Percentiles rank a stretch among this genome's conserved stretches.
phyloP scores from a whole-genome alignment of 768 basidiomycete genomes.

The Megacollybia marginata region DNA sequence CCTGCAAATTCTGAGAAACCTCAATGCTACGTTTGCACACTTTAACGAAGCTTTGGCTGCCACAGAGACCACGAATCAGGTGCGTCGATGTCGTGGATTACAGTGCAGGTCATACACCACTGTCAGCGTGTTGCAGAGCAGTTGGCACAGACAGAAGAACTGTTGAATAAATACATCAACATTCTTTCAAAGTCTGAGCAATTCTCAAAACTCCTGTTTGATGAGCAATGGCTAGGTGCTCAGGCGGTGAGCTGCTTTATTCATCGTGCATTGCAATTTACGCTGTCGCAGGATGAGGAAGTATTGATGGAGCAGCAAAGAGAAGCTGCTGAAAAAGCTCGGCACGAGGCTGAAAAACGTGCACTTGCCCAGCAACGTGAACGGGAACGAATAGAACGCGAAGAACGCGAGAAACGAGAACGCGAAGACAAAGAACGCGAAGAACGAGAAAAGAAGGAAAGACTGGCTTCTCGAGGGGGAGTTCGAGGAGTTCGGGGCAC shows the following conservation, averaged over 20 bases:
- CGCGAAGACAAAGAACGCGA: slow-evolving; percentile 32
- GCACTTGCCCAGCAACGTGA: slow-evolving; percentile 28
- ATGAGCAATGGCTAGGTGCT: slow-evolving; percentile 71
- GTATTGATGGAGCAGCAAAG: slow-evolving; percentile 38
- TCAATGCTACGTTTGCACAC: slow-evolving; percentile 61
- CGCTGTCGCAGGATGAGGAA: slow-evolving; percentile 49
- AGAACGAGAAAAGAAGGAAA: slow-evolving; percentile 41
- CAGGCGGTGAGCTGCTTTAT: slow-evolving; percentile 45
- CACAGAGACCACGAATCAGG: slow-evolving; percentile 65
- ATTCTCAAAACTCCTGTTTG: slow-evolving; percentile 60
- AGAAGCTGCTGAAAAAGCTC: slow-evolving; percentile 33
- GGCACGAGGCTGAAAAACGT: slow-evolving; percentile 40
- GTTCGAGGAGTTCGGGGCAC: slow-evolving; percentile 71
- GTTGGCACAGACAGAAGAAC: slow-evolving; percentile 61
- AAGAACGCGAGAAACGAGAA: slow-evolving; percentile 38
- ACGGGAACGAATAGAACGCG: slow-evolving; percentile 41
- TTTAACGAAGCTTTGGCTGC: slow-evolving; percentile 64
- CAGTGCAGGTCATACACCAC: too few species aligned
- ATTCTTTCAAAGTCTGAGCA: slow-evolving; percentile 67
- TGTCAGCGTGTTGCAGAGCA: slow-evolving; percentile 57
- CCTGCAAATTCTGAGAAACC: slow-evolving; percentile 61
- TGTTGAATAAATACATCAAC: slow-evolving; percentile 69
- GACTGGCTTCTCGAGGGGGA: slow-evolving; percentile 37
- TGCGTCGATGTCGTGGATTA: slow-evolving; percentile 20
- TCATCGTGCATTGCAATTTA: background rate